Evolutionary conservation across 208 protist genomes (phyloP).

Genomic region (Trypanosoma boissoni): DNA sequence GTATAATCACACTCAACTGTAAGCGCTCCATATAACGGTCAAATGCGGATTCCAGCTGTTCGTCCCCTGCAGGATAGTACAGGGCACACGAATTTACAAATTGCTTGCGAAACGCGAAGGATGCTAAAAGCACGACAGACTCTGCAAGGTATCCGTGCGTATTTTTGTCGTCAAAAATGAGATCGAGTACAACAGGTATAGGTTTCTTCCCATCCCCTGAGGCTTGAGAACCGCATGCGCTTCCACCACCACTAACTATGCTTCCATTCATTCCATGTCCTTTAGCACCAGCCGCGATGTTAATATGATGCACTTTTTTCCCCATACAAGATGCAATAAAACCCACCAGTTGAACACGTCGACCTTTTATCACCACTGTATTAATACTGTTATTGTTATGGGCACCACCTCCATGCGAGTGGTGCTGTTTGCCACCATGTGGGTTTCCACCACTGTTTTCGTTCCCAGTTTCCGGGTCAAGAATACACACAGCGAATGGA

Average conservation of each 20-base stretch:
- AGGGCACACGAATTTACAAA: conserved; percentile 76
- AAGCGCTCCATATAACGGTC: conserved; percentile 73
- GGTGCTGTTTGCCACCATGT: conserved; percentile 1
- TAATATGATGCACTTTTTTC: conserved; percentile 12
- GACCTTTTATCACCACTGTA: conserved; percentile 19
- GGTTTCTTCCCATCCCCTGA: conserved; percentile 13
- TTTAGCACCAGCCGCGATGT: conserved; percentile 6
- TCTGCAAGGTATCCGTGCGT: conserved; percentile 58
- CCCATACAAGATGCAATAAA: conserved; percentile 28
- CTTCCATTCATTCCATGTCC: not conserved
- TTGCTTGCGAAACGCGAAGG: conserved; percentile 80
- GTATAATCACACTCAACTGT: conserved; percentile 51
- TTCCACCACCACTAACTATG: not conserved
- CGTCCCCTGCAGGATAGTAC: conserved; percentile 43
- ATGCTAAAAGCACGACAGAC: conserved; percentile 68
- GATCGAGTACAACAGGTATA: conserved; percentile 36
- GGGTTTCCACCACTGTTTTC: conserved; percentile 14
- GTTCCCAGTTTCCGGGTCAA: conserved; percentile 51
- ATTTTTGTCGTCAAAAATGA: conserved; percentile 61
- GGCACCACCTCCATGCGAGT: not conserved
- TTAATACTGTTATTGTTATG: not conserved
- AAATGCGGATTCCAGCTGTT: conserved; percentile 65
- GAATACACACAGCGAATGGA: conserved; percentile 76
- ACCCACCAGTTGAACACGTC: conserved; percentile 22
- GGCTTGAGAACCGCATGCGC: no score